A percentile compares a stretch with the other conserved stretches of the same genome.
These are phyloP conservation scores for Torrubiella hemipterigena DNA, from an alignment of 2,329 filamentous ascomycete species.

Conservation along the genomic window DNA sequence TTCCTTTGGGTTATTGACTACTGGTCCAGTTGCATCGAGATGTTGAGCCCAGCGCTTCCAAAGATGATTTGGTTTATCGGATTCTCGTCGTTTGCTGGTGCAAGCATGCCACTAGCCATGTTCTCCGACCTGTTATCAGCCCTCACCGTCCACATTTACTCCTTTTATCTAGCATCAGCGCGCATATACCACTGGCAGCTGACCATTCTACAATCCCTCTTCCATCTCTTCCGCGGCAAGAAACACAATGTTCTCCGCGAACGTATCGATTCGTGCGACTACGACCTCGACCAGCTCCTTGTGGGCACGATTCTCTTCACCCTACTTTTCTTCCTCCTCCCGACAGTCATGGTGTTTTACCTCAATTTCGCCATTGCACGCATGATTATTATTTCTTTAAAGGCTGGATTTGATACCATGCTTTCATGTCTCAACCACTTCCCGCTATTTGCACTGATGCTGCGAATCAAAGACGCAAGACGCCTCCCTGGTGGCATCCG, in stretches of 20 bases:
- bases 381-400: constrained; percentile 89
- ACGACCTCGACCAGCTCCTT: constrained; percentile 91
- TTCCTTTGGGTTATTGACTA: constrained; percentile 99
- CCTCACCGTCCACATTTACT: constrained; percentile 92
- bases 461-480: constrained; percentile 83
- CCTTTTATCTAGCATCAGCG: constrained; percentile 92
- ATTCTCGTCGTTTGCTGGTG: constrained; percentile 87
- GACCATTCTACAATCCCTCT: constrained; percentile 91
- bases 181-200: constrained; percentile 98
- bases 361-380: constrained; percentile 88
- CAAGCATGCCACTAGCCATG: constrained; percentile 91
- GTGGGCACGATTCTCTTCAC: constrained; percentile 96
- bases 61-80: constrained; percentile 85
- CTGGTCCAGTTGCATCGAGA: constrained; percentile 81
- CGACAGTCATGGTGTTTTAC: constrained; percentile 94
- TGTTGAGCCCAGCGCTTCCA: constrained; percentile 70
- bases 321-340: constrained; percentile 83
- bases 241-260: constrained; percentile 95
- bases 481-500: constrained; percentile 81
- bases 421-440: constrained; percentile 96
- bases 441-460: constrained; percentile 91
- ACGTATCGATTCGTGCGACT: constrained; percentile 97
- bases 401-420: constrained; percentile 81
- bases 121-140: constrained; percentile 89
- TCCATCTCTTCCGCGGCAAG: constrained; percentile 95